Conservation (phyloP, 2,329 filamentous ascomycete genomes). For the Calonectria fujianensis region DNA sequence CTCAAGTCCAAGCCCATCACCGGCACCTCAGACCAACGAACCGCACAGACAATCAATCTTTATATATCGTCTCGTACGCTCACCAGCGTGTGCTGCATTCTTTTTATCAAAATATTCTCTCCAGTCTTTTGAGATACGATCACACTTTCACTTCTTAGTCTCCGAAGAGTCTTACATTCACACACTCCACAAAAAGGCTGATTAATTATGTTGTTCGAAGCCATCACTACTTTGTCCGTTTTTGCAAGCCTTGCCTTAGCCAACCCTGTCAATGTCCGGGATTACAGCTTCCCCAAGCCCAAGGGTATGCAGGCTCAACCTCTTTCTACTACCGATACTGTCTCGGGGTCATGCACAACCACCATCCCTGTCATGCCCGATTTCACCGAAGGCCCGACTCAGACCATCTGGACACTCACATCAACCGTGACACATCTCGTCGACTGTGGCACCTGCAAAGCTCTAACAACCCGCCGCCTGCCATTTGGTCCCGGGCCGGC, state of each 20-base stretch:
- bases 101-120: not conserved
- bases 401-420: conserved; percentile 17
- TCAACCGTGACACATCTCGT: not conserved
- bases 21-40: not conserved
- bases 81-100: not conserved
- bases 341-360: not conserved
- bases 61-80: not conserved
- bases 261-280: not conserved
- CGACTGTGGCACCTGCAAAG: not conserved
- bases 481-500: conserved; percentile 5
- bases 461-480: not conserved
- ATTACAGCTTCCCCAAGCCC: not conserved
- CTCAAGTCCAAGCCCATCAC: not conserved
- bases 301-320: conserved; percentile 4
- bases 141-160: not conserved
- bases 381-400: not conserved
- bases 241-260: conserved; percentile 1
- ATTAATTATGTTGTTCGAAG: not conserved
- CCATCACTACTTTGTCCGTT: not conserved
- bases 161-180: not conserved
- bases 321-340: not conserved
- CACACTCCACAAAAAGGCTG: not conserved
- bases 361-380: conserved; percentile 1
- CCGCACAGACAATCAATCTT: not conserved
- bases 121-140: not conserved